Base-by-base conservation (phyloP, 2,329 filamentous ascomycete species). In the Fusarium sp. region DNA sequence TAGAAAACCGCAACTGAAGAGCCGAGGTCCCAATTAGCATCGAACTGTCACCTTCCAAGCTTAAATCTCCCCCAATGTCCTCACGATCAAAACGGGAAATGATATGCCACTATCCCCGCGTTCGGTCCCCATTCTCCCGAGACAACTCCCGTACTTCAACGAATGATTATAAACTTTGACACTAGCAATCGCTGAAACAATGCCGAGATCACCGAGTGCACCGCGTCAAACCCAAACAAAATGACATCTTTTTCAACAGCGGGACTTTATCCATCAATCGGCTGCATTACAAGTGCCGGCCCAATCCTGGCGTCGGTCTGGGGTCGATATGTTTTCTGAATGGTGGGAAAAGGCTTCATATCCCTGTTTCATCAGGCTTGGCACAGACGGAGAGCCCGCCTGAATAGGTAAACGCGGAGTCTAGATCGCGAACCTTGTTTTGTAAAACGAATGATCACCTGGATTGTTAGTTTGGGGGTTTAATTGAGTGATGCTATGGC, bases 191-290 rank as follows among this genome's bases (percentile, higher is more conserved):
- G 36, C 36, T 60, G 48, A 41, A 55, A 41, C 47, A 24, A 35
- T 36, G 57, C 38, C 66, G 39, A 51, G 28, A 47, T 14, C 11
- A 35, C 36, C 51, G 32, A 59, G 36, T 1, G 39, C 22, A 38
- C 32, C 38, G n/a, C 35, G 24, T 50, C 58, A 63, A 36, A 36
- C 35, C 17, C n/a, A 39, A 28, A 47, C 28, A 26, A 24, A 42
- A 65, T 35, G 20, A 42, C 24, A 28, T 32, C 20, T 39, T 51
- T 24, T 13, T 6, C 5, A 8, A 14, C 5, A 28, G 22, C 35
- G 42, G 48, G 18, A 17, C 20, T 26, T 51, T 36, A 60, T 73
- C 71, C 71, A 74, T 73, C 70, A 73, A 73, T 73, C 69, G 59
- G 38, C 60, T 22, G 28, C 24, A 44, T 14, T 15, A n/a, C 45